Conservation (phyloP, 495 filamentous ascomycete species). For the Penicillium cinerascens region DNA sequence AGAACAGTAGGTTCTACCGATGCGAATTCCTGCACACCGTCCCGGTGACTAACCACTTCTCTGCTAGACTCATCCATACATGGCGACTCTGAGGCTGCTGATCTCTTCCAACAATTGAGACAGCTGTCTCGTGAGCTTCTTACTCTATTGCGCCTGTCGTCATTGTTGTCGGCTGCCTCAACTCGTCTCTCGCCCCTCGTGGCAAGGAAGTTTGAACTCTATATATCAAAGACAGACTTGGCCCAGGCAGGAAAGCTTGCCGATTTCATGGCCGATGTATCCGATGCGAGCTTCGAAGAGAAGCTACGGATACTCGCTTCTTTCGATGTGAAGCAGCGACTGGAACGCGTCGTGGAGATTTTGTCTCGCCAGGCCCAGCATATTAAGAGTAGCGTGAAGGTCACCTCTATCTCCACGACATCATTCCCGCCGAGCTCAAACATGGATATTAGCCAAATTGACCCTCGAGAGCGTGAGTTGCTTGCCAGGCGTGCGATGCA, state of each 20-base stretch:
- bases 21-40: neutral
- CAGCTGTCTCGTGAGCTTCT: constrained; percentile 79
- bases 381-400: constrained; percentile 77
- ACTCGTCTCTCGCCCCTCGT: constrained; percentile 75
- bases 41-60: constrained; percentile 9
- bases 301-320: constrained; percentile 79
- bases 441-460: constrained; percentile 52
- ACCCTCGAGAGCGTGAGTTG: constrained; percentile 51
- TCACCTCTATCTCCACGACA: constrained; percentile 65
- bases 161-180: constrained; percentile 61
- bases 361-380: constrained; percentile 72
- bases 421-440: constrained; percentile 48
- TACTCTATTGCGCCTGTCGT: constrained; percentile 70
- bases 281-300: constrained; percentile 81
- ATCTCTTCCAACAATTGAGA: constrained; percentile 76
- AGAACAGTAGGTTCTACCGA: constrained; percentile 46
- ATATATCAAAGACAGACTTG: constrained; percentile 73
- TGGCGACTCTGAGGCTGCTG: constrained; percentile 55
- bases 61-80: constrained; percentile 35
- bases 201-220: constrained; percentile 76
- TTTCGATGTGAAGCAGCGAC: constrained; percentile 68
- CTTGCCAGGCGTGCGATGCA: constrained; percentile 48
- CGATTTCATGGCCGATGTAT: constrained; percentile 92
- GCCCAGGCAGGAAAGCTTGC: constrained; percentile 82
- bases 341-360: constrained; percentile 76